phyloP scores from a whole-genome alignment of 2,329 filamentous ascomycete species.

The Aspergillus arachidicola region DNA sequence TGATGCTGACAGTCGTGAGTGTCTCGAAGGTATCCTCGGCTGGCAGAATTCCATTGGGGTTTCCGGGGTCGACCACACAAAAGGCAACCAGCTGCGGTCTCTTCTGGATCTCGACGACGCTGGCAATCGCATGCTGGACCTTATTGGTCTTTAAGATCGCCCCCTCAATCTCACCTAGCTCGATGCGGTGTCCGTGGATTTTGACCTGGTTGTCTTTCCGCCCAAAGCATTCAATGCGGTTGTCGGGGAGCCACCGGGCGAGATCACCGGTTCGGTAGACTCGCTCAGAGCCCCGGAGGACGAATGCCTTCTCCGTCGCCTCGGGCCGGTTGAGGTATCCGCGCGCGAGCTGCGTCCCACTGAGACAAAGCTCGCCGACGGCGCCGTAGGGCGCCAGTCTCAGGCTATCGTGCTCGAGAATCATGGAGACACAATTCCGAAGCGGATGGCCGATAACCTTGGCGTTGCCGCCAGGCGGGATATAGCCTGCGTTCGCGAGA shows the following conservation, averaged over 20 bases:
- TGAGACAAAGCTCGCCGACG: conserved; percentile 20
- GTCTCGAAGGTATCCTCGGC: not conserved
- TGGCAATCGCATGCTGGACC: conserved; percentile 8
- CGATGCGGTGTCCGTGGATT: not conserved
- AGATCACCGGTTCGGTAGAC: conserved; percentile 27
- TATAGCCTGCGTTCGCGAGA: conserved; percentile 10
- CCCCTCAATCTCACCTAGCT: not conserved
- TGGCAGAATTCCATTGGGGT: not conserved
- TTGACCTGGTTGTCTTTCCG: not conserved
- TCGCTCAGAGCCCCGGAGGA: not conserved
- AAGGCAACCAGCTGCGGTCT: conserved; percentile 12
- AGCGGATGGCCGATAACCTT: conserved; percentile 19
- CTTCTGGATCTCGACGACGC: conserved; percentile 10
- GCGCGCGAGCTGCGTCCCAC: conserved; percentile 16
- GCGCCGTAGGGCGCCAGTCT: conserved; percentile 15
- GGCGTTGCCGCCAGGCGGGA: conserved; percentile 8
- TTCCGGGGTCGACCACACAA: conserved; percentile 2
- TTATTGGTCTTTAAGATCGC: too few relatives aligned
- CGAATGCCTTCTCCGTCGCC: conserved; percentile 14
- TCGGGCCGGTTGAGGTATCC: conserved; percentile 23
- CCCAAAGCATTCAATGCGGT: not conserved
- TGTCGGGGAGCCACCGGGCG: conserved; percentile 11
- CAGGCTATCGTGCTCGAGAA: conserved; percentile 16
- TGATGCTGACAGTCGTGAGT: not conserved
- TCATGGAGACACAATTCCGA: conserved; percentile 11